Evolutionary conservation across 1,284 basidiomycete species (phyloP).

Genomic region (Rhodotorula sp.): DNA sequence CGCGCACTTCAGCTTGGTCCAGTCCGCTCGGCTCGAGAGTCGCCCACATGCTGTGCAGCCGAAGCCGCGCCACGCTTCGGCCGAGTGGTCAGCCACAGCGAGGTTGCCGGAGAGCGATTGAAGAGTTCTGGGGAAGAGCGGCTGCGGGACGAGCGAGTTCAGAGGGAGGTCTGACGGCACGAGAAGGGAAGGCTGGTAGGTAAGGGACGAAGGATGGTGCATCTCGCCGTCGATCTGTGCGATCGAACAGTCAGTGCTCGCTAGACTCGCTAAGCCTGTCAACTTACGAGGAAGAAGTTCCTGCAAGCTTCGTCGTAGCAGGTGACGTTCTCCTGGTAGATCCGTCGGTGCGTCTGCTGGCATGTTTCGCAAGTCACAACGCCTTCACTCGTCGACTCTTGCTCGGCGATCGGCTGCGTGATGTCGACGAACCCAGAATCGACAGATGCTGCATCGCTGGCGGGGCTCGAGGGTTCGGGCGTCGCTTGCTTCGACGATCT

Average conservation of each 20-base stretch:
- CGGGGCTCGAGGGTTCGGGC: neutral
- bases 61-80: conserved; percentile 29
- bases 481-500: too few species aligned
- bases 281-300: conserved; percentile 30
- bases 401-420: neutral
- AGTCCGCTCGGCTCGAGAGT: conserved; percentile 24
- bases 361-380: neutral
- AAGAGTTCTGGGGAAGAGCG: conserved; percentile 17
- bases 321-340: conserved; percentile 15
- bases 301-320: conserved; percentile 35
- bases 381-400: neutral
- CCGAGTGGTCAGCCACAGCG: conserved; percentile 13
- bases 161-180: neutral
- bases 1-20: conserved; percentile 25
- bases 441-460: neutral
- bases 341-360: neutral
- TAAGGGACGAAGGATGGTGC: conserved; percentile 4
- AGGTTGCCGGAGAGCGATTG: conserved; percentile 4
- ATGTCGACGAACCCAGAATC: conserved; percentile 4
- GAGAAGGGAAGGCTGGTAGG: conserved; percentile 8
- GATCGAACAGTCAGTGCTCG: neutral
- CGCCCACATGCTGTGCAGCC: conserved; percentile 30
- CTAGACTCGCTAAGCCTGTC: neutral
- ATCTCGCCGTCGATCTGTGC: conserved; percentile 16
- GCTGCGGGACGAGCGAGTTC: conserved; percentile 13